Evolutionary conservation across 768 basidiomycete genomes (phyloP), one percentile per base, ranked within the genome.

Genomic region (Austroboletus eburneus): DNA sequence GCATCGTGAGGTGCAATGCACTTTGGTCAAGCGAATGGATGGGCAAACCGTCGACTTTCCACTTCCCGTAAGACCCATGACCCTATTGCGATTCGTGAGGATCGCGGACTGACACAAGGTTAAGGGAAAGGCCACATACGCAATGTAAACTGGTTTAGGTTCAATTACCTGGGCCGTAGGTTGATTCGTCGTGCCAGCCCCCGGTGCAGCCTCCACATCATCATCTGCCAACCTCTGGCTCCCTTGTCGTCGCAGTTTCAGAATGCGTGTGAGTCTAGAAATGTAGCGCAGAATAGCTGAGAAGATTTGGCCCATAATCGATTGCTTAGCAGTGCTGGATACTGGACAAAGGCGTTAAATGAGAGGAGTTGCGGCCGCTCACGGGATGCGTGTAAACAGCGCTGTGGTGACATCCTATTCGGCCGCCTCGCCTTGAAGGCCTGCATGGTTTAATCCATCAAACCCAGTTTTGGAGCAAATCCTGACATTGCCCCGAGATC

Each of bases 31-130:
- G 21, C 43, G 18, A 14, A 24, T n/a, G 5, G 35, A 27, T 27
- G 25, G 25, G 42, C 62, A 17, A 12, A 65, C 64, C 45, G 64
- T 65, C 20, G 64, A 51, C 39, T 65, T 65, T 40, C 64, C 64
- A 32, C 63, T 65, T 43, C 64, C 64, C 0, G 64, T 65, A 10
- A 43, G 54, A 1, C 64, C 64, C 58, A 67, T 57, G 32, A 64
- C 45, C 43, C 62, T 64, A 42, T 35, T 40, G 27, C 17, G 21
- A 39, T 7, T 10, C 20, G 43, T 62, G n/a, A 59, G 49, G 8
- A 20, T 14, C 0, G 21, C 17, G 5, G 21, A n/a, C n/a, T 30
- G 10, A 22, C 27, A 45, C 38, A 17, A 42, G 29, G 17, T 27
- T 30, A 61, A 16, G 43, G 9, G 14, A 16, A 39, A n/a, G n/a